Evolutionary conservation across 2,329 filamentous ascomycete genomes (phyloP).

Genomic region (Malbranchea zuffiana): DNA sequence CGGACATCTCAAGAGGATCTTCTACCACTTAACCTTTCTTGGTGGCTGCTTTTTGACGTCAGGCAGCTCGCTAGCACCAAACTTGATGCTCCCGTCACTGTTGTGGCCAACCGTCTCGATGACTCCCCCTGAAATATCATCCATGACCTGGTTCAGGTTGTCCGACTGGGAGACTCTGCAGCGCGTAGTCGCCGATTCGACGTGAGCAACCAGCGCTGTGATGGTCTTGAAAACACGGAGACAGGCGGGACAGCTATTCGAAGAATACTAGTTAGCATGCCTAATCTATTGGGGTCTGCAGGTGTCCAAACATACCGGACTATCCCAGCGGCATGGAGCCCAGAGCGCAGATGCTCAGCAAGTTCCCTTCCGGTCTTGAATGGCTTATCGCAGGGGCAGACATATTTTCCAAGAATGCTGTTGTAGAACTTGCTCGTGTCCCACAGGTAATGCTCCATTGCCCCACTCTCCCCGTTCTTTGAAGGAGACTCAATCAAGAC

Average conservation of each 20-base stretch:
- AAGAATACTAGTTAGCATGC: slow-evolving; percentile 4
- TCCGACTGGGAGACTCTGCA: slow-evolving; percentile 26
- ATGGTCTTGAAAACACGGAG: slow-evolving; percentile 29
- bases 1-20: too few relatives aligned
- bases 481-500: neutral
- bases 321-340: slow-evolving; percentile 18
- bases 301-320: slow-evolving; percentile 15
- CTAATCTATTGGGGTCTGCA: neutral
- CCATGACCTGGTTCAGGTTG: slow-evolving; percentile 27
- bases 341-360: slow-evolving; percentile 25
- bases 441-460: slow-evolving; percentile 15
- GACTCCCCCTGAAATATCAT: slow-evolving; percentile 30
- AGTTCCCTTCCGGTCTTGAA: slow-evolving; percentile 22
- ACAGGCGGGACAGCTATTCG: slow-evolving; percentile 30
- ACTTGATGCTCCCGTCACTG: slow-evolving; percentile 27
- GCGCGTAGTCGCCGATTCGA: slow-evolving; percentile 27
- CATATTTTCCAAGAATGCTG: slow-evolving; percentile 21
- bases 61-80: too few relatives aligned
- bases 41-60: slow-evolving; percentile 15
- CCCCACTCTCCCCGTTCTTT: neutral
- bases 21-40: slow-evolving; percentile 12
- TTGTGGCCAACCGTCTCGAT: slow-evolving; percentile 25
- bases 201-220: slow-evolving; percentile 32
- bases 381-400: slow-evolving; percentile 25
- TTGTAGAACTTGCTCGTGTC: slow-evolving; percentile 26